These are phyloP conservation scores for Dipteronia sinensis DNA, from an alignment of 345 rosid species.

Conservation along the genomic window DNA sequence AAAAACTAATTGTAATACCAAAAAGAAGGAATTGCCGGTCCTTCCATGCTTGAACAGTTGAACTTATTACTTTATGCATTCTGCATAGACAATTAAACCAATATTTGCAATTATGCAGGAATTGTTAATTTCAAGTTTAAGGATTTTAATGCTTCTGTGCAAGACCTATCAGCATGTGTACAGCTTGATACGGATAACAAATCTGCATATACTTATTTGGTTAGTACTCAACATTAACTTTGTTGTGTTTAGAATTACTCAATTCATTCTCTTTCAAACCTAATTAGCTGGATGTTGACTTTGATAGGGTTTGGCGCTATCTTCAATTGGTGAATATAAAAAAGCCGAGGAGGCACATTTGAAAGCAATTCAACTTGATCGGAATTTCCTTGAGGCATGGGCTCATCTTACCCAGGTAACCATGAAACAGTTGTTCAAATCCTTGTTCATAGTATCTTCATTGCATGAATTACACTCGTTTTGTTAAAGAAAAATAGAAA, in stretches of 20 bases:
- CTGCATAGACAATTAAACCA: conserved; percentile 2
- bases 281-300: conserved; percentile 24
- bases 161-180: conserved; percentile 82
- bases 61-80: background rate
- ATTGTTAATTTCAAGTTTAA: conserved; percentile 89
- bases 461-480: background rate
- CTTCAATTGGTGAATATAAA: conserved; percentile 75
- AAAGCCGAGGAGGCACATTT: conserved; percentile 86
- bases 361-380: conserved; percentile 83
- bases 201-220: conserved; percentile 92
- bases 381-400: conserved; percentile 83
- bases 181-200: conserved; percentile 80
- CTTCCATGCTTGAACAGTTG: background rate
- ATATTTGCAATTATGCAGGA: conserved; percentile 57
- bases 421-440: background rate
- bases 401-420: conserved; percentile 87
- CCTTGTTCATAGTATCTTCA: background rate
- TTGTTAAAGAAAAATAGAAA: background rate
- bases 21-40: background rate
- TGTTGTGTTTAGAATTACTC: conserved; percentile 21
- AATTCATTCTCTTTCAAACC: conserved; percentile 9
- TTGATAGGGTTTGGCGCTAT: conserved; percentile 73
- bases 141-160: conserved; percentile 85
- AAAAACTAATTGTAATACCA: background rate
- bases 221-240: conserved; percentile 34